Base-by-base conservation (phyloP, 768 basidiomycete species). In the Grammothele lineata region DNA sequence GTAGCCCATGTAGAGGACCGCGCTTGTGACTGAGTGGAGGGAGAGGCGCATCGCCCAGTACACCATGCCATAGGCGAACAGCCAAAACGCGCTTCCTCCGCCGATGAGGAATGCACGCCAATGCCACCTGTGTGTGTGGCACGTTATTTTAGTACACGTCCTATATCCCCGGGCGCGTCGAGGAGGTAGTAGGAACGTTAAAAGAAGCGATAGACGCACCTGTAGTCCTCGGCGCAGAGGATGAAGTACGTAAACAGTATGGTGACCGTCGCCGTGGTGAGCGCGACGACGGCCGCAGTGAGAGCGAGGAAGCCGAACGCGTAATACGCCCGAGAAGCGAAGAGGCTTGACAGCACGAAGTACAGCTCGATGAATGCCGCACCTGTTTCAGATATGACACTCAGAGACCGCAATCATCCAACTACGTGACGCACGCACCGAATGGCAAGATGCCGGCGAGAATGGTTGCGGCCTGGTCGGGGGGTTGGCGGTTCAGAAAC, bases 281-380 rank as follows among this genome's bases (percentile, higher is more conserved):
- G 70, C 40, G 76, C 76, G 22, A 93, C 88, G 23, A 97, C 81
- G 12, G 77, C 76, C 41, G 87, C 86, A 0, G 92, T 94, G 44
- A 97, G 69, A 22, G 92, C 87, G 36, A 97, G 68, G 71, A 97
- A 97, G 14, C 95, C 95, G 62, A 97, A 97, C 10, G 95, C 95
- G 63, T 96, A 97, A 69, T 93, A 95, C 37, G 87, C 88, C 26
- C 90, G 78, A 9, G 91, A 87, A 19, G 93, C 93, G 58, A 96
- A 98, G 22, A 97, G 73, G 58, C 85, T 88, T 11, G 92, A 90
- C 48, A 97, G 73, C 36, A 95, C 81, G 61, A 93, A 96, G 66
- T 92, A 96, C 10, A 96, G 69, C 64, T 97, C 95, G 51, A 97
- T 89, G 58, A 96, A 97, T 3, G 91, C 92, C 38, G 95, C 94